Evolutionary conservation across 306 rosid genomes (phyloP).

Genomic region (Cucumis hystrix): DNA sequence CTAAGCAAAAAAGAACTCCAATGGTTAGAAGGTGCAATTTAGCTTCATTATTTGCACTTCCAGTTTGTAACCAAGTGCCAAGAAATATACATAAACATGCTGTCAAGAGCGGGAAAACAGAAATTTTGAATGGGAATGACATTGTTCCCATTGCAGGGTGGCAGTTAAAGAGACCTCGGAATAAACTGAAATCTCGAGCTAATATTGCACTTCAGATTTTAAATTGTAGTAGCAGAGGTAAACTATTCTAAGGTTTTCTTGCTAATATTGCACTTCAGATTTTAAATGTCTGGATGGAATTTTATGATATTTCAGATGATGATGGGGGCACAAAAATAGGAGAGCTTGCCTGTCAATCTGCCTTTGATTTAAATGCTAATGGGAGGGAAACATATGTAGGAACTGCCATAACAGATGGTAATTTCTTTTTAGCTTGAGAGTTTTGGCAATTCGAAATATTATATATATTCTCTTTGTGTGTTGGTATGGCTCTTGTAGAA

Average conservation of each 20-base stretch:
- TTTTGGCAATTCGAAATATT: too few species aligned
- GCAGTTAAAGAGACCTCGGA: too few species aligned
- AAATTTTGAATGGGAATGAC: not conserved
- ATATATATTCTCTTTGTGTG: not conserved
- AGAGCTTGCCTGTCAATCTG: not conserved
- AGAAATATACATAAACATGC: not conserved
- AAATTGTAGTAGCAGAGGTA: not conserved
- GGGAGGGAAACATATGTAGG: not conserved
- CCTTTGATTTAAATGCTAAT: not conserved
- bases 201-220: too few species aligned
- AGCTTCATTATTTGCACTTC: not conserved
- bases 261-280: not conserved
- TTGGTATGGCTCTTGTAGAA: not conserved
- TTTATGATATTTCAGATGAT: not conserved
- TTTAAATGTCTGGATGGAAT: not conserved
- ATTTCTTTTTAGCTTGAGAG: not conserved
- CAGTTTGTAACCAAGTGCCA: not conserved
- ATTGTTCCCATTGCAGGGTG: not conserved
- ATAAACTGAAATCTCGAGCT: not conserved
- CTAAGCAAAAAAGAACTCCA: not conserved
- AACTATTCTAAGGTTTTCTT: not conserved
- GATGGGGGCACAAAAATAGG: not conserved
- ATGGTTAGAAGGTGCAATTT: constrained; percentile 1
- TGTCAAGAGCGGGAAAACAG: too few species aligned
- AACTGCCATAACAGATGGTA: not conserved